Conservation (phyloP, 2,329 filamentous ascomycete genomes). For the Dothistroma pini region DNA sequence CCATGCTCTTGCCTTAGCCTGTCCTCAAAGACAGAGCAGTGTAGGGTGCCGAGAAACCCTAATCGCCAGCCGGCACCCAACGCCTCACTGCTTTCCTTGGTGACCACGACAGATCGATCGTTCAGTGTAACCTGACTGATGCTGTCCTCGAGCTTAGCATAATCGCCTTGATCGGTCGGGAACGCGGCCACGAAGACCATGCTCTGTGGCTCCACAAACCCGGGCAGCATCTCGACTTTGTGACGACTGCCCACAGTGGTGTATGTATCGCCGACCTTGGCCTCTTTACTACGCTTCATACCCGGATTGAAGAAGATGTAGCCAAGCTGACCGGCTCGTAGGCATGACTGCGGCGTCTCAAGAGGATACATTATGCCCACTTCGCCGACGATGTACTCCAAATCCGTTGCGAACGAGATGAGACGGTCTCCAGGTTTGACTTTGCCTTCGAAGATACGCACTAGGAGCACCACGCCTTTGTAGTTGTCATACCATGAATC, state of each 20-base stretch:
- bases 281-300: slow-evolving; percentile 95
- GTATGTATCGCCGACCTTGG: slow-evolving; percentile 93
- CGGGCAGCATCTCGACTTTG: slow-evolving; percentile 74
- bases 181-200: slow-evolving; percentile 99
- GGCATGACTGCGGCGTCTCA: slow-evolving; percentile 71
- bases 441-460: slow-evolving; percentile 85
- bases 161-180: slow-evolving; percentile 85
- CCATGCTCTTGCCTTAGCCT: slow-evolving; percentile 91
- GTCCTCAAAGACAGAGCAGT: slow-evolving; percentile 99
- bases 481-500: slow-evolving; percentile 99
- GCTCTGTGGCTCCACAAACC: slow-evolving; percentile 94
- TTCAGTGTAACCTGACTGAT: slow-evolving; percentile 93
- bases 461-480: slow-evolving; percentile 85
- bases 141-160: slow-evolving; percentile 83
- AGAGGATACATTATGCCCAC: slow-evolving; percentile 95
- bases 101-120: slow-evolving; percentile 87
- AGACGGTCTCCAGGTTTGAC: slow-evolving; percentile 79
- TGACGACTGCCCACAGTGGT: slow-evolving; percentile 76
- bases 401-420: slow-evolving; percentile 80
- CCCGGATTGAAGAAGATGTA: slow-evolving; percentile 98
- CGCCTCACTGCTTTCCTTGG: slow-evolving; percentile 92
- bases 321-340: slow-evolving; percentile 90
- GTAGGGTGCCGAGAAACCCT: slow-evolving; percentile 91
- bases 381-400: slow-evolving; percentile 90
- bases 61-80: slow-evolving; percentile 90